phyloP scores from a whole-genome alignment of 73 alveolate genomes.

The Paramecium bursaria region DNA sequence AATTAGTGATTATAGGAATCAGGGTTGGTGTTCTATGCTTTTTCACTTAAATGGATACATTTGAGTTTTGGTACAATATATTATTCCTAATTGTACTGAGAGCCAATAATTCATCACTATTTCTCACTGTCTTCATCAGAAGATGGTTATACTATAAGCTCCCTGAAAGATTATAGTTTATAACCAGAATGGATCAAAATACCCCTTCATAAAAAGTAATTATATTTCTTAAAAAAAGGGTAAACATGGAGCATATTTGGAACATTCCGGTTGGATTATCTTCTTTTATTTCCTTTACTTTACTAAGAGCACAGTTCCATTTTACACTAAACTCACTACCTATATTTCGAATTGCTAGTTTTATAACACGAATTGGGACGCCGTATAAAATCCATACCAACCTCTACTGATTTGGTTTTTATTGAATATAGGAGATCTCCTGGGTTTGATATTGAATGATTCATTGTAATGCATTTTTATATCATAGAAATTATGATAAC shows the following conservation, averaged over 20 bases:
- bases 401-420: conserved; percentile 36
- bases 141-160: conserved; percentile 39
- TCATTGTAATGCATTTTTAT: neutral
- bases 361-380: conserved; percentile 8
- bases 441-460: conserved; percentile 4
- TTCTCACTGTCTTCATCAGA: conserved; percentile 31
- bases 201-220: conserved; percentile 3
- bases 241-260: conserved; percentile 55
- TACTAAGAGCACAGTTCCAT: conserved; percentile 23
- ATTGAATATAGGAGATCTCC: neutral
- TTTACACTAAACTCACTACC: neutral
- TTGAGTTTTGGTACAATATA: conserved; percentile 52
- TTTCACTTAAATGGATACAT: neutral
- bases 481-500: conserved; percentile 39
- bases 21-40: neutral
- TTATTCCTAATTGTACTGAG: conserved; percentile 22
- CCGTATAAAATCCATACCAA: neutral
- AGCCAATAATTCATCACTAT: conserved; percentile 49
- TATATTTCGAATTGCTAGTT: neutral
- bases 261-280: conserved; percentile 39
- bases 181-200: conserved; percentile 49
- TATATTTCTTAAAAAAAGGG: neutral
- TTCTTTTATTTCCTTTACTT: conserved; percentile 37
- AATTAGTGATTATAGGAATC: conserved; percentile 18
- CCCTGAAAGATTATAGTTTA: conserved; percentile 15